phyloP scores from a whole-genome alignment of 441 rosid species.

The Hura crepitans region DNA sequence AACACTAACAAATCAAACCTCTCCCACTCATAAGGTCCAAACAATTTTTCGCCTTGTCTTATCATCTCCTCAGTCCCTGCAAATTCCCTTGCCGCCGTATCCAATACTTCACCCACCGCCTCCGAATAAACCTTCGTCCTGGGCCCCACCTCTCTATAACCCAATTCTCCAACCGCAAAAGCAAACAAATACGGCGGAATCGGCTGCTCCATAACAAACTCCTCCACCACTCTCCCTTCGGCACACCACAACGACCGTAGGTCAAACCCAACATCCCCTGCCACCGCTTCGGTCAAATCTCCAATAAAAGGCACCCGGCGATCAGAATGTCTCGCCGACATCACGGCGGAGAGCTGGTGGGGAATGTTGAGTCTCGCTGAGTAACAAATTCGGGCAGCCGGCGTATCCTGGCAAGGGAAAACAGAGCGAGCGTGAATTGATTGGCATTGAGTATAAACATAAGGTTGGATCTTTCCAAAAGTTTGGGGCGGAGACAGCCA shows the following conservation, averaged over 20 bases:
- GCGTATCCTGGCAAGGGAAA: slow-evolving; percentile 89
- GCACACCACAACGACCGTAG: slow-evolving; percentile 49
- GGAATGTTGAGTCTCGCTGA: slow-evolving; percentile 62
- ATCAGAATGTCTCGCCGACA: slow-evolving; percentile 67
- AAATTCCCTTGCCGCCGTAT: slow-evolving; percentile 72
- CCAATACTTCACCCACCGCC: slow-evolving; percentile 43
- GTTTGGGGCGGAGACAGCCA: slow-evolving; percentile 84
- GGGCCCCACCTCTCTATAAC: slow-evolving; percentile 70
- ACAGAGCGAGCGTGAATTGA: slow-evolving; percentile 80
- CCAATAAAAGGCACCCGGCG: slow-evolving; percentile 50
- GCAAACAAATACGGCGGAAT: slow-evolving; percentile 87
- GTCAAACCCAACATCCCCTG: slow-evolving; percentile 21
- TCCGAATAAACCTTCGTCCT: slow-evolving; percentile 78
- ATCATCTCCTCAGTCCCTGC: slow-evolving; percentile 87
- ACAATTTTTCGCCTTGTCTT: slow-evolving; percentile 70
- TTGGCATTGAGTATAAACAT: slow-evolving; percentile 85
- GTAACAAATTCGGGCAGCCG: slow-evolving; percentile 68
- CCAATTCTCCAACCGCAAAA: slow-evolving; percentile 76
- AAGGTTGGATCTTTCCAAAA: slow-evolving; percentile 58
- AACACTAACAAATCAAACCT: slow-evolving; percentile 80
- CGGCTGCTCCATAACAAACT: slow-evolving; percentile 77
- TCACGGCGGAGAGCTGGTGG: slow-evolving; percentile 60
- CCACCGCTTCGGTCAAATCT: slow-evolving; percentile 33
- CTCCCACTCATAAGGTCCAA: slow-evolving; percentile 84
- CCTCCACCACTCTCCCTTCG: slow-evolving; percentile 76